phyloP scores from a whole-genome alignment of 495 filamentous ascomycete genomes.

The Xeromyces bisporus region DNA sequence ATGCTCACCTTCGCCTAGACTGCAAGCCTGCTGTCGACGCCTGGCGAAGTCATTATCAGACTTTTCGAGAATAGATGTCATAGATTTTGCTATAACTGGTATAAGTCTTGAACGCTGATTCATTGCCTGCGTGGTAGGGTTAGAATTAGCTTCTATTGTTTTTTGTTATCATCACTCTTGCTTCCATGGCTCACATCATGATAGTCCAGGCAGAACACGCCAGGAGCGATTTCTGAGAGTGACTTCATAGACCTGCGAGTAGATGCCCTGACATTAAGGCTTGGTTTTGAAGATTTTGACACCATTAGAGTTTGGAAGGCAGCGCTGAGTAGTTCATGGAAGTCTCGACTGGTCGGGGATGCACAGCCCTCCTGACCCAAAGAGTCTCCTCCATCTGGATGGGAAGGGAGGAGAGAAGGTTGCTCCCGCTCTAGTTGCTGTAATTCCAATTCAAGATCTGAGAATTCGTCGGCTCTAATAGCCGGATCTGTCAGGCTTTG shows the following conservation, averaged over 20 bases:
- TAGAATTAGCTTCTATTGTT: no score
- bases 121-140: constrained; percentile 28
- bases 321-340: constrained; percentile 10
- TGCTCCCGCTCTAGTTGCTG: neutral
- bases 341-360: neutral
- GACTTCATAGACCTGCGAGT: constrained; percentile 4
- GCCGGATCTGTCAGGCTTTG: no score
- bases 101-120: constrained; percentile 21
- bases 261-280: constrained; percentile 1
- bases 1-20: no score
- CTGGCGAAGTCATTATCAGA: no score
- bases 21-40: constrained; percentile 4
- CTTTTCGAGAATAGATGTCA: constrained; percentile 14
- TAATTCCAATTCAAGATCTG: neutral
- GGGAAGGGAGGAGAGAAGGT: neutral
- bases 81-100: constrained; percentile 18
- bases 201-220: constrained; percentile 20
- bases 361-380: neutral
- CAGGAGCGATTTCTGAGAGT: constrained; percentile 16
- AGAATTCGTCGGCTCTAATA: neutral
- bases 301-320: constrained; percentile 14
- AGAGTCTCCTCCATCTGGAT: neutral
- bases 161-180: no score
- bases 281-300: constrained; percentile 1
- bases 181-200: constrained; percentile 16